Percentiles rank a stretch among this genome's conserved stretches.
phyloP scores from a whole-genome alignment of 1,139 yeast species.

The Nakaseomyces bracarensis region DNA sequence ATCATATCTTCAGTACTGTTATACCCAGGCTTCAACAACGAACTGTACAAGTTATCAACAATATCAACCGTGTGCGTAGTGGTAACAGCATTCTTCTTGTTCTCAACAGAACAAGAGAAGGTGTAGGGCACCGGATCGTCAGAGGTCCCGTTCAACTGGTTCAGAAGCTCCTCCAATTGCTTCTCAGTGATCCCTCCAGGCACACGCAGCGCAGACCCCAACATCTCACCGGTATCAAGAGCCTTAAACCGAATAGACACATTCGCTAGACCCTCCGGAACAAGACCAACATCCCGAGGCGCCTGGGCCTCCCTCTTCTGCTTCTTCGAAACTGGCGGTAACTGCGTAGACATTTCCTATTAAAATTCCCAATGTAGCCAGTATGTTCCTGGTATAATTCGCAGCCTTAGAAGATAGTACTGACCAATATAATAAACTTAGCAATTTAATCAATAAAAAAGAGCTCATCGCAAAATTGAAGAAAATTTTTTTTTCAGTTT shows the following conservation, averaged over 20 bases:
- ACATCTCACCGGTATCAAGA: constrained; percentile 82
- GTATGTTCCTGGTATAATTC: too few species aligned
- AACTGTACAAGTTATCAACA: constrained; percentile 62
- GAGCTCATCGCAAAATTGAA: constrained; percentile 5
- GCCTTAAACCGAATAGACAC: constrained; percentile 87
- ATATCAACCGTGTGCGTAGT: constrained; percentile 52
- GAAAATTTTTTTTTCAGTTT: neutral
- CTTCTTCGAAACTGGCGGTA: constrained; percentile 91
- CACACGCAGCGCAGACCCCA: constrained; percentile 81
- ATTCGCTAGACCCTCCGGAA: constrained; percentile 77
- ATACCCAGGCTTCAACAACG: constrained; percentile 77
- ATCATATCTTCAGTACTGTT: constrained; percentile 89
- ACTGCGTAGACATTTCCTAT: constrained; percentile 82
- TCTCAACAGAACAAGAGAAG: constrained; percentile 53
- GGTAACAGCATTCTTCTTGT: constrained; percentile 36
- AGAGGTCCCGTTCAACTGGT: constrained; percentile 56
- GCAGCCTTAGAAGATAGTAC: too few species aligned
- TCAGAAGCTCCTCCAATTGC: constrained; percentile 80
- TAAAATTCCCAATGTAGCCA: too few species aligned
- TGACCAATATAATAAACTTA: too few species aligned
- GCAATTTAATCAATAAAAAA: too few species aligned
- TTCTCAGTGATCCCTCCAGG: constrained; percentile 84
- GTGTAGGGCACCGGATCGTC: constrained; percentile 91
- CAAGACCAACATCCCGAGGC: constrained; percentile 62
- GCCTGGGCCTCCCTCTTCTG: constrained; percentile 79